Base-by-base conservation (phyloP, 495 filamentous ascomycete genomes). In the Tuber borchii region DNA sequence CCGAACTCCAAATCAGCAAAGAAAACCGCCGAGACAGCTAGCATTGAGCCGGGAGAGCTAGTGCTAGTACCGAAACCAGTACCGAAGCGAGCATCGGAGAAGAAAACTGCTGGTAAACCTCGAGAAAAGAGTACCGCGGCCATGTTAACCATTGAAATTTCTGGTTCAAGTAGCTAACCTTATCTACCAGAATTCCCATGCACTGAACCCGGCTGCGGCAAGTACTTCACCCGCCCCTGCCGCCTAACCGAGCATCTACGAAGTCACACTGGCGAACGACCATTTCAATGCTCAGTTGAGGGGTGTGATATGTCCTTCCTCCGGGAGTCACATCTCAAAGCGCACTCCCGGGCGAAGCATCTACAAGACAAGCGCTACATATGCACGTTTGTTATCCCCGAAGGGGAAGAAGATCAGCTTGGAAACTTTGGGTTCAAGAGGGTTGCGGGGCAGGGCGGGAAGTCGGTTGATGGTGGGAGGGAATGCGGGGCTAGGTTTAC, bases 191-290 rank as follows among this genome's bases (percentile, higher is more conserved):
- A 76, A 51, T 93, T 89, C 82, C 83, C 85, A 40, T 99, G 95
- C 82, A 85, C 87, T 3, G 86, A 90, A 74, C 81, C 85, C 0
- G 89, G 83, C 26, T 99, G 95, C 83, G 89, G 88, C 78, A 97
- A 97, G 84, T 87, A 88, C 75, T 99, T 97, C 80, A 85, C 91
- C 44, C 91, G 93, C 46, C 87, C 90, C 69, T 93, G 93, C 77
- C 93, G 97, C 84, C 87, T 98, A 9, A 87, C 89, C 45, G 89
- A 93, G 75, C 95, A 99, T 83, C 84, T 94, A 80, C 90, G 90
- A 77, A 90, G 90, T 12, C 95, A 98, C 79, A 92, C 89, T 3
- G 85, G 90, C 70, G 87, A 92, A 72, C 88, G 90, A 68, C 88
- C 90, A 61, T 90, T 93, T 84, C 81, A 88, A 40, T 99, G 95